Evolutionary conservation across 179 eudicot genomes (phyloP).

Genomic region (Nepenthes alata): DNA sequence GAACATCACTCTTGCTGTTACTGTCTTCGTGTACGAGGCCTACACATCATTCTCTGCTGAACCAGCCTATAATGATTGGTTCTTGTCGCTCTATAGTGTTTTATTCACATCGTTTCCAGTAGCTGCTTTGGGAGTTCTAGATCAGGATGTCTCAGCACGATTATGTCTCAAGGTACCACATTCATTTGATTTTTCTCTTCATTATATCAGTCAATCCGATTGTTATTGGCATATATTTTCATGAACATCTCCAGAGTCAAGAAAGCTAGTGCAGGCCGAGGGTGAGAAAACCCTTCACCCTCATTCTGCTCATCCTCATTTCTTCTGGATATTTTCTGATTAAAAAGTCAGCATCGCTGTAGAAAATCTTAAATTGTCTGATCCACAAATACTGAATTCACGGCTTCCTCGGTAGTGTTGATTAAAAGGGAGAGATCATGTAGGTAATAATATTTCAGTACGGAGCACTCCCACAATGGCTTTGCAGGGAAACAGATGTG

Average conservation of each 20-base stretch:
- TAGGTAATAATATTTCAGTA: no score
- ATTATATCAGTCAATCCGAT: no score
- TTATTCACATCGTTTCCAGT: conserved; percentile 75
- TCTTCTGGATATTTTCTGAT: background rate
- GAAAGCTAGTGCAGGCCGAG: no score
- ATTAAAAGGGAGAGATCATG: no score
- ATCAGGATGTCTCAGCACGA: conserved; percentile 78
- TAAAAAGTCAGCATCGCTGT: background rate
- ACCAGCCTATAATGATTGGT: conserved; percentile 81
- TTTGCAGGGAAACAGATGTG: no score
- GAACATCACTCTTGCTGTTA: conserved; percentile 57
- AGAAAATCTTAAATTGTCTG: no score
- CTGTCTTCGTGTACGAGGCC: conserved; percentile 63
- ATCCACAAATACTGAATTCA: no score
- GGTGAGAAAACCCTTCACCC: background rate
- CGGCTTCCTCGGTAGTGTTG: no score
- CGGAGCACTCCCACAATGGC: no score
- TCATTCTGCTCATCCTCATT: background rate
- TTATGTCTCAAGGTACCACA: conserved; percentile 61
- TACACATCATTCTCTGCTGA: conserved; percentile 63
- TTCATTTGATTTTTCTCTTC: background rate
- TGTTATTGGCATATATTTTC: no score
- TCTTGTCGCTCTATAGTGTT: conserved; percentile 62
- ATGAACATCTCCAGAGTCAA: no score
- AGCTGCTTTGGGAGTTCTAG: conserved; percentile 71